These are phyloP conservation scores for Boletus eberwhitei DNA, from an alignment of 768 basidiomycete species.

Conservation along the genomic window DNA sequence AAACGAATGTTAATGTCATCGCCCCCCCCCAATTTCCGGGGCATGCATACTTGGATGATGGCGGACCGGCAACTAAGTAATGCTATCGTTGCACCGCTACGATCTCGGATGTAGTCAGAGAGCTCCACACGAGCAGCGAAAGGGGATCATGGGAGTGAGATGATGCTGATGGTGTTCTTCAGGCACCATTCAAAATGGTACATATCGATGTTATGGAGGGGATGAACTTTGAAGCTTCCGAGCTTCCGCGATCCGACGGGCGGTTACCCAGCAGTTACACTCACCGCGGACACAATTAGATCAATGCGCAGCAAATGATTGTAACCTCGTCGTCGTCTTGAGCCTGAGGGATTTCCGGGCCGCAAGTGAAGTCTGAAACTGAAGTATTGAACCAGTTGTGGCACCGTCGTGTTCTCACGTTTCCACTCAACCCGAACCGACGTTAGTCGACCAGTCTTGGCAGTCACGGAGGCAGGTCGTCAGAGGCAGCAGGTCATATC, in stretches of 20 bases:
- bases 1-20: background rate
- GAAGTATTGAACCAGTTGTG: too few relatives aligned
- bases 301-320: too few relatives aligned
- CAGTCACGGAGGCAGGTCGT: too few relatives aligned
- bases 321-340: background rate
- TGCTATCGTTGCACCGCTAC: background rate
- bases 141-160: background rate
- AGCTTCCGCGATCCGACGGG: background rate
- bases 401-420: background rate
- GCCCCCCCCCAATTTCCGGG: background rate
- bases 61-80: background rate
- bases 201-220: background rate
- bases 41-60: background rate
- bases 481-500: background rate
- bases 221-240: background rate
- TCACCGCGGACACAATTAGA: too few relatives aligned
- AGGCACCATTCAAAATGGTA: background rate
- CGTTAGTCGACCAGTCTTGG: too few relatives aligned
- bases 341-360: background rate
- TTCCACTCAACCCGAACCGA: background rate
- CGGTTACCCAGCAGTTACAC: background rate
- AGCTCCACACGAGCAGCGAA: background rate
- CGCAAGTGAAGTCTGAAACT: background rate
- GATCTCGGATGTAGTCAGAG: background rate
- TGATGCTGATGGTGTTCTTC: background rate